A percentile compares a stretch with the other conserved stretches of the same genome.
These are phyloP conservation scores for Colletotrichum eleusines DNA, from an alignment of 2,329 filamentous ascomycete species.

Conservation along the genomic window DNA sequence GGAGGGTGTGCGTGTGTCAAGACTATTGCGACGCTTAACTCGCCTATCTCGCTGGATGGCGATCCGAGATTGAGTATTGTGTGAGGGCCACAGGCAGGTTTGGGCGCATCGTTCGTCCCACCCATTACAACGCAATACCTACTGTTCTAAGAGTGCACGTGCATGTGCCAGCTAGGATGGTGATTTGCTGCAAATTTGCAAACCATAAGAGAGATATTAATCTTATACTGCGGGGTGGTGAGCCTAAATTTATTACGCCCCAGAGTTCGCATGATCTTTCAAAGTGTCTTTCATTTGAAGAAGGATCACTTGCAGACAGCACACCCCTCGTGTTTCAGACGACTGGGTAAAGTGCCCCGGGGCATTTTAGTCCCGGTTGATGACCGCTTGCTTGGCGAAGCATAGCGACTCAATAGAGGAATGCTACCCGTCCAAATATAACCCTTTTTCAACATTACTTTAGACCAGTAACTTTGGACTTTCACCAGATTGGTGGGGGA, in stretches of 20 bases:
- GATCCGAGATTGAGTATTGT: conserved; percentile 9
- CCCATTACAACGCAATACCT: not conserved
- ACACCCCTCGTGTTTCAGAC: no score
- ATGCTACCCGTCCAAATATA: not conserved
- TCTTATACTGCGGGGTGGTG: not conserved
- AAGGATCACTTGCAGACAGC: not conserved
- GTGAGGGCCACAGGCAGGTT: not conserved
- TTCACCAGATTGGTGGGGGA: not conserved
- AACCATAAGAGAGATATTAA: not conserved
- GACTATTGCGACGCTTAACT: not conserved
- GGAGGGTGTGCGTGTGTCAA: not conserved
- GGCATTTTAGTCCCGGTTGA: not conserved
- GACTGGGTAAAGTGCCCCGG: not conserved
- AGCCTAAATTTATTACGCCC: not conserved
- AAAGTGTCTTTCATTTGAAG: not conserved
- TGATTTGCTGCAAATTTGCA: not conserved
- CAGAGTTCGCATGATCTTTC: not conserved
- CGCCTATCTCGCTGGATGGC: not conserved
- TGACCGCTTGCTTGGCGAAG: no score
- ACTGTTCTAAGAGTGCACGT: not conserved
- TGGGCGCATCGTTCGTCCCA: not conserved
- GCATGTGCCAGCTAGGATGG: not conserved
- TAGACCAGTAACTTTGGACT: not conserved
- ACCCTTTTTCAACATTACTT: no score
- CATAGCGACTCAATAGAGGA: not conserved